phyloP scores from a whole-genome alignment of 345 rosid genomes.

The Passiflora organensis region DNA sequence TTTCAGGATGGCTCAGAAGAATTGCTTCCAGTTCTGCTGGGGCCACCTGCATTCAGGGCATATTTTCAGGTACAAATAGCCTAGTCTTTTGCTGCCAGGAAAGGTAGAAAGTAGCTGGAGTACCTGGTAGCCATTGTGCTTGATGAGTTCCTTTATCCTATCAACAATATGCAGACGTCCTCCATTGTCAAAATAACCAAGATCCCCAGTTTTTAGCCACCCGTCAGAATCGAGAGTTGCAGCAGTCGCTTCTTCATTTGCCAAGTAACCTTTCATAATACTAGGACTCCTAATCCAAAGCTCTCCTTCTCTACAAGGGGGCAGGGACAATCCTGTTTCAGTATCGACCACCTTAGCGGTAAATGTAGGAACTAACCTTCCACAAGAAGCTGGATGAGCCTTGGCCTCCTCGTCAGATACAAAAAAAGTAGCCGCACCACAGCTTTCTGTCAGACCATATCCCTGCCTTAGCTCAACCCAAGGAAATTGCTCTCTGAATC shows the following conservation, averaged over 20 bases:
- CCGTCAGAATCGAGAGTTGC: conserved; percentile 41
- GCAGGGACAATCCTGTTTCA: conserved; percentile 34
- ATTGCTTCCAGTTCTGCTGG: conserved; percentile 64
- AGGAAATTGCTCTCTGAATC: conserved; percentile 43
- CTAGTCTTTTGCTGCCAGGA: background rate
- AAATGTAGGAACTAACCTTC: conserved; percentile 36
- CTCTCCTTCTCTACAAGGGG: conserved; percentile 43
- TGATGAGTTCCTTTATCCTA: conserved; percentile 66
- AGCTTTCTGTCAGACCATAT: conserved; percentile 54
- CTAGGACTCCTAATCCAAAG: conserved; percentile 48
- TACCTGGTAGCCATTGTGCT: conserved; percentile 68
- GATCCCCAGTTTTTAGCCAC: conserved; percentile 66
- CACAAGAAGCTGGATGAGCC: conserved; percentile 39
- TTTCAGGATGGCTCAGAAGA: conserved; percentile 43
- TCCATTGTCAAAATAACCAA: conserved; percentile 47
- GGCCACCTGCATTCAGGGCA: conserved; percentile 41
- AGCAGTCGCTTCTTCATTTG: conserved; percentile 45
- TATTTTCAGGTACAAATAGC: background rate
- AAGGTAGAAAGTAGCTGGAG: background rate
- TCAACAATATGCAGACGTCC: conserved; percentile 53
- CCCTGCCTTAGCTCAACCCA: conserved; percentile 63
- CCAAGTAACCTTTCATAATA: conserved; percentile 46
- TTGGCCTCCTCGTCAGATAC: conserved; percentile 23
- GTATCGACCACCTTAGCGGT: conserved; percentile 39
- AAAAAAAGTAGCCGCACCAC: conserved; percentile 36